phyloP scores from a whole-genome alignment of 2,329 filamentous ascomycete genomes.

The Tolypocladium amazonense region DNA sequence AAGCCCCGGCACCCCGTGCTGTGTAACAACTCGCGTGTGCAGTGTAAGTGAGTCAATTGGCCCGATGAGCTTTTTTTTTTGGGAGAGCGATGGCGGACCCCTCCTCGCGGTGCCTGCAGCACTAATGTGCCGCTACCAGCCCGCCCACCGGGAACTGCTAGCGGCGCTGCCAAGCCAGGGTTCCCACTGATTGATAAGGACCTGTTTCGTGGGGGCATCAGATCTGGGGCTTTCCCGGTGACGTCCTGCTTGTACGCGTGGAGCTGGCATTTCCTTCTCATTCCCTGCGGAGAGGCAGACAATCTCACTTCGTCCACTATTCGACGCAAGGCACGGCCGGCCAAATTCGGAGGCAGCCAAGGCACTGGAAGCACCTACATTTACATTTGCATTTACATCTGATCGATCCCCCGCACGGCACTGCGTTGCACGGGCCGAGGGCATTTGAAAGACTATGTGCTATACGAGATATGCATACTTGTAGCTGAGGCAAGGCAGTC shows the following conservation, averaged over 20 bases:
- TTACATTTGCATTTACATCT: neutral
- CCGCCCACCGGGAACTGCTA: neutral
- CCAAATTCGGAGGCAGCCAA: neutral
- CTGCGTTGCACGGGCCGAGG: neutral
- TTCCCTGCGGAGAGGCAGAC: neutral
- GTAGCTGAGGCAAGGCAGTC: neutral
- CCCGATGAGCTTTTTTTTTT: neutral
- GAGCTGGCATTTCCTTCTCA: neutral
- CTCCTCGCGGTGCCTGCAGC: neutral
- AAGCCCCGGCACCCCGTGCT: neutral
- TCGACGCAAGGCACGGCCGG: neutral
- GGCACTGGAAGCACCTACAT: neutral
- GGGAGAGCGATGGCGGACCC: neutral
- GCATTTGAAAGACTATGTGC: neutral
- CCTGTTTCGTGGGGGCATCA: neutral
- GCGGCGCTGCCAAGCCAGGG: neutral
- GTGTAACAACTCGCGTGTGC: neutral
- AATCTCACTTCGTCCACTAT: neutral
- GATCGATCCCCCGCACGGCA: neutral
- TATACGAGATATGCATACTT: neutral
- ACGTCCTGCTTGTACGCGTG: neutral
- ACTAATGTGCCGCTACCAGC: neutral
- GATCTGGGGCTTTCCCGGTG: neutral
- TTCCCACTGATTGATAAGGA: neutral
- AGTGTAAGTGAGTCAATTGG: conserved; percentile 4